Conservation (phyloP, 768 basidiomycete species). For the Agrocybe praecox region DNA sequence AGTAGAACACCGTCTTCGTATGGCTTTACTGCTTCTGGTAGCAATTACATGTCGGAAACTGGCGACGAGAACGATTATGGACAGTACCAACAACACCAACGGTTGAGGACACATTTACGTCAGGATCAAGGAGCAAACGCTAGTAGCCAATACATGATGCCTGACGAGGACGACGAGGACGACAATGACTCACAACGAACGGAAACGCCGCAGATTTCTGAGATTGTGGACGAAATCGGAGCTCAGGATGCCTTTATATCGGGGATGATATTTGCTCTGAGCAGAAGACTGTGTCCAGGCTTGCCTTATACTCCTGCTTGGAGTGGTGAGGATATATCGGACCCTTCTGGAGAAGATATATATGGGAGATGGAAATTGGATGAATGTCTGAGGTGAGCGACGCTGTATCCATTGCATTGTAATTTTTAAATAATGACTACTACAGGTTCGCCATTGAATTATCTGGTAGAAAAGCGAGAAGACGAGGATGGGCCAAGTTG, state of each 20-base stretch:
- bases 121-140: conserved; percentile 27
- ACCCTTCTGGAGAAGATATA: conserved; percentile 36
- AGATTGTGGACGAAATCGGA: conserved; percentile 70
- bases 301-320: conserved; percentile 71
- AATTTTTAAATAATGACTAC: neutral
- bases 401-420: neutral
- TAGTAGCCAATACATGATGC: conserved; percentile 30
- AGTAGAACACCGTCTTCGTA: conserved; percentile 58
- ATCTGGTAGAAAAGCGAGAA: conserved; percentile 72
- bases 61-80: conserved; percentile 26
- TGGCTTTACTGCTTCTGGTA: conserved; percentile 47
- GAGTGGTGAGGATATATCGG: conserved; percentile 36
- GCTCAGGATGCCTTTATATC: conserved; percentile 85
- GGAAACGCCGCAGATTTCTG: conserved; percentile 47
- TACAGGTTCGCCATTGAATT: conserved; percentile 82
- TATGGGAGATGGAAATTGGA: conserved; percentile 75
- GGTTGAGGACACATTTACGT: conserved; percentile 21
- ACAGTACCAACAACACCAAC: conserved; percentile 16
- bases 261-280: conserved; percentile 85
- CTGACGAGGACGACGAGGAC: conserved; percentile 42
- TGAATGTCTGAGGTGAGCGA: conserved; percentile 73
- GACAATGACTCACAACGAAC: conserved; percentile 63
- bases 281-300: conserved; percentile 70
- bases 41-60: conserved; percentile 31
- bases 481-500: conserved; percentile 64